These are phyloP conservation scores for Dactylonectria estremocensis DNA, from an alignment of 2,329 filamentous ascomycete species.

Conservation along the genomic window DNA sequence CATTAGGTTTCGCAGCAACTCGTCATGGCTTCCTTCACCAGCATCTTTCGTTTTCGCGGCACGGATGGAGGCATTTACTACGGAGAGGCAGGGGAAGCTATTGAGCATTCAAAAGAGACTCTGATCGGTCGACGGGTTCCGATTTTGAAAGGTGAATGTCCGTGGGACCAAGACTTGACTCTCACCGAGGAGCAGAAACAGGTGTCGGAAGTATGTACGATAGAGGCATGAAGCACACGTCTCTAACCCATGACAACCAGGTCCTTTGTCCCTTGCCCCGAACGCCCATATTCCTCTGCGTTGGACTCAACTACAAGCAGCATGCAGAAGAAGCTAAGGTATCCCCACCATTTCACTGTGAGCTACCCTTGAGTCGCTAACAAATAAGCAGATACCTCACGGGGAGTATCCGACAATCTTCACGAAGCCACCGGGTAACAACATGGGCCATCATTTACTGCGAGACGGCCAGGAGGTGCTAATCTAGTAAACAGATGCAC, in stretches of 20 bases:
- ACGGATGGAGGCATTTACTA: not conserved
- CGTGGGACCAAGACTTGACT: not conserved
- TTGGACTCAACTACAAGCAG: constrained; percentile 11
- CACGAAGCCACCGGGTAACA: constrained; percentile 3
- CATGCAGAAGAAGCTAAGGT: constrained; percentile 5
- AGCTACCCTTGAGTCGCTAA: not conserved
- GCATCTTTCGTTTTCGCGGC: not conserved
- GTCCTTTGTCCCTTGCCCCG: constrained; percentile 1
- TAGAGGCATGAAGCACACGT: not conserved
- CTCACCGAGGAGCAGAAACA: not conserved
- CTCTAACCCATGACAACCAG: too few species aligned
- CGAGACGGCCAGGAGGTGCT: too few species aligned
- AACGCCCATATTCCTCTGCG: not conserved
- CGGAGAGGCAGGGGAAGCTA: not conserved
- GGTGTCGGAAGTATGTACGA: not conserved
- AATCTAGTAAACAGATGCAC: too few species aligned
- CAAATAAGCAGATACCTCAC: not conserved
- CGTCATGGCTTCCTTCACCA: constrained; percentile 6
- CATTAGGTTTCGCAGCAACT: too few species aligned
- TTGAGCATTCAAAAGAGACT: not conserved
- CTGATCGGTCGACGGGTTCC: not conserved
- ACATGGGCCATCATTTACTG: too few species aligned
- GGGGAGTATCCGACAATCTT: constrained; percentile 15
- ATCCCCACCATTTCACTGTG: not conserved
- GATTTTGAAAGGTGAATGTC: not conserved